Conservation (phyloP, 2,329 filamentous ascomycete genomes). For the Nemania sp. region DNA sequence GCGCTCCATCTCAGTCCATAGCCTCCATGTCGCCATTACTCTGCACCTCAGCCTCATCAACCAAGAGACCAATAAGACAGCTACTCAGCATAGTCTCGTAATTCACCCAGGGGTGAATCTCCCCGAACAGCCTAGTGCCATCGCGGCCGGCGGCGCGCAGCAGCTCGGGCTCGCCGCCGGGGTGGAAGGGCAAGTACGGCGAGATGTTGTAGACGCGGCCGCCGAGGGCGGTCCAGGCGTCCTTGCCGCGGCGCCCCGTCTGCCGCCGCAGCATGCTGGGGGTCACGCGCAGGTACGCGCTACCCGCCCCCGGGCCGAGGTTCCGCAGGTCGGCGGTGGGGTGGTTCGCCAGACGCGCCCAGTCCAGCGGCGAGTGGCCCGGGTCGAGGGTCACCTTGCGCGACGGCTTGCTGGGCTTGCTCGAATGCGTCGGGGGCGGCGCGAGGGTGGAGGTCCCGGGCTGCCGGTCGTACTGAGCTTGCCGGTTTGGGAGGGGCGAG, state of each 20-base stretch:
- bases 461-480: slow-evolving; percentile 42
- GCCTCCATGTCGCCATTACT: slow-evolving; percentile 62
- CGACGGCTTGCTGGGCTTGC: slow-evolving; percentile 66
- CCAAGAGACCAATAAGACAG: slow-evolving; percentile 72
- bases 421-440: slow-evolving; percentile 66
- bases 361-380: slow-evolving; percentile 94
- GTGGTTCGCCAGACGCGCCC: slow-evolving; percentile 80
- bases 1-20: slow-evolving; percentile 69
- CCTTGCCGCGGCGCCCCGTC: slow-evolving; percentile 84
- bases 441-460: slow-evolving; percentile 59
- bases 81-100: slow-evolving; percentile 76
- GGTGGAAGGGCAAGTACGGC: slow-evolving; percentile 90
- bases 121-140: slow-evolving; percentile 72
- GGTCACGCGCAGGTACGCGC: slow-evolving; percentile 78
- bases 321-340: slow-evolving; percentile 76
- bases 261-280: slow-evolving; percentile 81
- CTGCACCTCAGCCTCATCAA: slow-evolving; percentile 63
- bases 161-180: slow-evolving; percentile 83
- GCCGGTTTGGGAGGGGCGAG: slow-evolving; percentile 57
- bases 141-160: slow-evolving; percentile 72
- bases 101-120: slow-evolving; percentile 79
- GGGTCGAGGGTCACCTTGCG: slow-evolving; percentile 86
- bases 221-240: slow-evolving; percentile 91
- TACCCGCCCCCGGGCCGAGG: slow-evolving; percentile 62
- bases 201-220: slow-evolving; percentile 95